Evolutionary conservation across 768 basidiomycete species (phyloP), one percentile per base, ranked within the genome.

Genomic region (Trametopsis cervina): DNA sequence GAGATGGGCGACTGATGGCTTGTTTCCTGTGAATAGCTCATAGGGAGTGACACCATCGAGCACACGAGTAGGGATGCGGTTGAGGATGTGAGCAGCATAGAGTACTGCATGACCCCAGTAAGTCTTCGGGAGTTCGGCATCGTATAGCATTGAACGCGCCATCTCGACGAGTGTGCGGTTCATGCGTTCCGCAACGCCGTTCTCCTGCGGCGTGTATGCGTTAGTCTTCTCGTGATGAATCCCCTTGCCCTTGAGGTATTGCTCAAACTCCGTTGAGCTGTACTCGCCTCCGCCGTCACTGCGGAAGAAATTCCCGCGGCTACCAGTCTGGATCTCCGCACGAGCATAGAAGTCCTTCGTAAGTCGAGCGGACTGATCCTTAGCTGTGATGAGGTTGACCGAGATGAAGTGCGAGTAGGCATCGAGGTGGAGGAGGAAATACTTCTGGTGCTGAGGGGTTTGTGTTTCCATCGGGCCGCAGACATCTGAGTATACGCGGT

Each of bases 221-320:
- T 50, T 53, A 3, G 44, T 59, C 18, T 41, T 51, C 43, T 62
- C 47, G 20, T 59, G 55, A 29, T 54, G 51, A 13, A 61, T 57
- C 0, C 54, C 53, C 35, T 58, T 55, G 4, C 26, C 35, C 4
- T 25, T 5, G 2, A 54, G 42, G 52, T 49, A 54, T 2, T 12
- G 24, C 1, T 39, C 7, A 22, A 50, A 48, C 10, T 20, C 41
- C 12, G 18, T n/a, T 13, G 39, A 52, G 13, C 20, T 39, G 39
- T 63, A 65, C 52, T 66, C 56, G 6, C 60, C 56, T 5, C 63
- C 59, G 22, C 53, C 49, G 44, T 66, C 53, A 0, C 44, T 42
- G 10, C 50, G 49, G 2, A 66, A 46, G 20, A 25, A 24, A 25
- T 59, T 54, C 9, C 58, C 24, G 0, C 21, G 2, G 10, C 46